Conservation (phyloP, 345 rosid genomes). For the Lenwebbia sp. region DNA sequence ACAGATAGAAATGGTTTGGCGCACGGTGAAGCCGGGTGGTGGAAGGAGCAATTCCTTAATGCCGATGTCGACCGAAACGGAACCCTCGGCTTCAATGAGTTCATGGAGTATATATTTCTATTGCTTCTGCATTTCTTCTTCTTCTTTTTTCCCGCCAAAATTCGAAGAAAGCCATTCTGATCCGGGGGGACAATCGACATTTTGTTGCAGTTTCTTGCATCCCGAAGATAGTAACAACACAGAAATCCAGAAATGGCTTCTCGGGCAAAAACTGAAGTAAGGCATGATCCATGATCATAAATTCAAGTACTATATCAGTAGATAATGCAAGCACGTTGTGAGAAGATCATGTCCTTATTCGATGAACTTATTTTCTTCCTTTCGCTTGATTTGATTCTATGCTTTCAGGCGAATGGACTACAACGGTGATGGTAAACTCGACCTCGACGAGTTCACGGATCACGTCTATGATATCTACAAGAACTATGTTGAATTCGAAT, state of each 20-base stretch:
- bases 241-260: slow-evolving; percentile 42
- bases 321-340: not conserved
- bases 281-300: not conserved
- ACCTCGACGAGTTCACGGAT: slow-evolving; percentile 31
- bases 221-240: slow-evolving; percentile 59
- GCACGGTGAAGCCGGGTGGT: slow-evolving; percentile 77
- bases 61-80: slow-evolving; percentile 48
- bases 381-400: not conserved
- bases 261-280: slow-evolving; percentile 39
- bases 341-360: not conserved
- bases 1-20: slow-evolving; percentile 34
- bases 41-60: slow-evolving; percentile 43
- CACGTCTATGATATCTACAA: slow-evolving; percentile 36
- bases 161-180: not conserved
- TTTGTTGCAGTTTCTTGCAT: slow-evolving; percentile 47
- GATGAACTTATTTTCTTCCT: not conserved
- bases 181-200: not conserved
- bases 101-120: slow-evolving; percentile 37
- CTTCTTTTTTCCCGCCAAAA: not conserved
- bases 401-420: slow-evolving; percentile 44
- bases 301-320: not conserved
- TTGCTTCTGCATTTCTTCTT: not conserved
- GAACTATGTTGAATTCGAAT: slow-evolving; percentile 35
- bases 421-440: slow-evolving; percentile 38
- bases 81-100: slow-evolving; percentile 34